Evolutionary conservation across 2,329 filamentous ascomycete genomes (phyloP), one percentile per base, ranked within the genome.

Genomic region (Talaromyces funiculosus): DNA sequence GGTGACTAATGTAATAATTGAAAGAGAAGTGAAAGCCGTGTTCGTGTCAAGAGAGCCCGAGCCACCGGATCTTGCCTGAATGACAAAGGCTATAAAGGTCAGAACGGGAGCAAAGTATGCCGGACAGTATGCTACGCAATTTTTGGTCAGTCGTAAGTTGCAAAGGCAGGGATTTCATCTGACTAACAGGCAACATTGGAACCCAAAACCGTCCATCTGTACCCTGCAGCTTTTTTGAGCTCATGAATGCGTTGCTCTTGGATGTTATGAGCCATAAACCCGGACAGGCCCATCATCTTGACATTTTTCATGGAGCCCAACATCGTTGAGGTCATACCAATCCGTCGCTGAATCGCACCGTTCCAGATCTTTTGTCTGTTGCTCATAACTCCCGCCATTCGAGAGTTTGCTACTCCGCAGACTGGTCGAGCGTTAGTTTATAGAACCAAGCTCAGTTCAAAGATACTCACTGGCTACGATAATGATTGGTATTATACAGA

Each of bases 251-350:
- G 29, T 20, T 26, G 31, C 2, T 38, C 12, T 24, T 58, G 24
- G 2, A 58, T 49, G 7, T 51, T 18, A 2, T 5, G 16, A 8
- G n/a, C 12, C 16, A 31, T 20, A 31, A 29, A n/a, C 4, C 20
- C n/a, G 5, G 35, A n/a, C 10, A 58, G 31, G 0, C 77, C 78
- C 0, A 73, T 70, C n/a, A 77, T 69, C 58, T 77, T 78, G 53
- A 79, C 66, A 22, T 67, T 69, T 61, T 77, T 78, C 66, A 80
- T 77, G 37, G 67, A 69, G 0, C 68, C 70, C 0, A 80, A 65
- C 10, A 75, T 71, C 20, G 71, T 71, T 10, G 74, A 65, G 0
- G 76, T 80, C 31, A 72, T 67, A 7, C 68, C 71, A 6, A 80
- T 71, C 2, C 77, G 72, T 20, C 71, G 67, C 64, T 80, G 71